These are phyloP conservation scores for Pseudozyma thailandica DNA, from an alignment of 1,284 basidiomycete genomes.

Conservation along the genomic window DNA sequence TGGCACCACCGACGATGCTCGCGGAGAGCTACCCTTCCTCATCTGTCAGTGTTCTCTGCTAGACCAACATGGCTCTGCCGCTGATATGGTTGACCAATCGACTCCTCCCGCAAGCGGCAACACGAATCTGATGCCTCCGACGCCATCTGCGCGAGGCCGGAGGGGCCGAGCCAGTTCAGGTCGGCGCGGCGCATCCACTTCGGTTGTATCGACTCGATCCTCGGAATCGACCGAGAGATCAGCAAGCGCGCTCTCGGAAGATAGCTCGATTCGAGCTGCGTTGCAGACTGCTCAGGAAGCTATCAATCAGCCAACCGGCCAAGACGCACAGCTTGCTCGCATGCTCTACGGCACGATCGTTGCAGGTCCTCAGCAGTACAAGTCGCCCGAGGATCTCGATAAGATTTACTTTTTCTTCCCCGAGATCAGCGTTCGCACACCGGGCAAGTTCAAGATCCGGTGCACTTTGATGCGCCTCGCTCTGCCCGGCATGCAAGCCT, in stretches of 20 bases:
- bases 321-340: conserved; percentile 9
- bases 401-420: conserved; percentile 53
- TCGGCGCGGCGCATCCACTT: conserved; percentile 13
- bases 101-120: background rate
- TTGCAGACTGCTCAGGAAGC: conserved; percentile 1
- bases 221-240: conserved; percentile 5
- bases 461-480: conserved; percentile 46
- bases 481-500: conserved; percentile 14
- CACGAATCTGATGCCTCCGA: background rate
- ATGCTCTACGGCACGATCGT: conserved; percentile 59
- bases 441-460: conserved; percentile 46
- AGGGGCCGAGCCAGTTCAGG: conserved; percentile 16
- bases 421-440: conserved; percentile 49
- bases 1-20: conserved; percentile 14
- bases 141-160: conserved; percentile 7
- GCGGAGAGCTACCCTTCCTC: conserved; percentile 45
- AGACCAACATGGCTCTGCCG: conserved; percentile 25
- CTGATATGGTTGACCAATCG: conserved; percentile 34
- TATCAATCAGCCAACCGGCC: no score
- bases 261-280: background rate
- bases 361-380: conserved; percentile 32
- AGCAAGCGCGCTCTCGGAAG: conserved; percentile 3
- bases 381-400: conserved; percentile 6
- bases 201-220: background rate
- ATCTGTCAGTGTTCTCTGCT: conserved; percentile 53